phyloP scores from a whole-genome alignment of 2,329 filamentous ascomycete genomes.

The Cercospora sesami region DNA sequence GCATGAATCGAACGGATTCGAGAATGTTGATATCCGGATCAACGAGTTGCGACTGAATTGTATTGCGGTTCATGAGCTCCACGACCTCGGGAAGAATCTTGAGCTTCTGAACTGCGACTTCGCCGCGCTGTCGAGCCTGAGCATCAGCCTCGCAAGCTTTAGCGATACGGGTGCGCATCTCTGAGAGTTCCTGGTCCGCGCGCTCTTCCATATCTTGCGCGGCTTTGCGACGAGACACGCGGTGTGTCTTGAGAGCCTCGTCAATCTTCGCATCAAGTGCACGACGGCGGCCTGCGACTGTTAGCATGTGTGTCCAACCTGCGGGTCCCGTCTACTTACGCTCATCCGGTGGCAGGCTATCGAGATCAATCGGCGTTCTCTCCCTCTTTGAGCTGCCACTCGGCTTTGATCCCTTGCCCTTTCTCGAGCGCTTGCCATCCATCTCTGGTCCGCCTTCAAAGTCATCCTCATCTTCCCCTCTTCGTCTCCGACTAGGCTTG shows the following conservation, averaged over 20 bases:
- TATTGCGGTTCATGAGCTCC: conserved; percentile 83
- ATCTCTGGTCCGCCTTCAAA: conserved; percentile 49
- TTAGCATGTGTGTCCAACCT: conserved; percentile 23
- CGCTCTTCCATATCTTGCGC: conserved; percentile 89
- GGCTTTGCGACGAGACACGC: conserved; percentile 74
- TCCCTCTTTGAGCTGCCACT: conserved; percentile 46
- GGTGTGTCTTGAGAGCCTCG: conserved; percentile 80
- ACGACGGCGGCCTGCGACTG: conserved; percentile 62
- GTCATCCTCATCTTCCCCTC: conserved; percentile 25
- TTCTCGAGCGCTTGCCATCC: conserved; percentile 56
- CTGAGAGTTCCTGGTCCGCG: conserved; percentile 85
- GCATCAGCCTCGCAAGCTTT: conserved; percentile 85
- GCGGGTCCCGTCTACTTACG: conserved; percentile 51
- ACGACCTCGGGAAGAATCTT: conserved; percentile 91
- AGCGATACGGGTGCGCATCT: conserved; percentile 87
- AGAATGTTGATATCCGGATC: conserved; percentile 95
- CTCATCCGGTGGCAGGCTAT: conserved; percentile 79
- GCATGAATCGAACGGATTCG: conserved; percentile 93
- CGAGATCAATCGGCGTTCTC: conserved; percentile 68
- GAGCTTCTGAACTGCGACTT: conserved; percentile 88
- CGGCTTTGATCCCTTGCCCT: conserved; percentile 45
- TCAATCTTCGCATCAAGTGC: conserved; percentile 87
- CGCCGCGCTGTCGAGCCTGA: conserved; percentile 71
- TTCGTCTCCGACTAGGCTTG: conserved; percentile 27
- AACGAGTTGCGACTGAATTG: conserved; percentile 77